Conservation (phyloP, 768 basidiomycete species). For the Flagelloscypha sp. region DNA sequence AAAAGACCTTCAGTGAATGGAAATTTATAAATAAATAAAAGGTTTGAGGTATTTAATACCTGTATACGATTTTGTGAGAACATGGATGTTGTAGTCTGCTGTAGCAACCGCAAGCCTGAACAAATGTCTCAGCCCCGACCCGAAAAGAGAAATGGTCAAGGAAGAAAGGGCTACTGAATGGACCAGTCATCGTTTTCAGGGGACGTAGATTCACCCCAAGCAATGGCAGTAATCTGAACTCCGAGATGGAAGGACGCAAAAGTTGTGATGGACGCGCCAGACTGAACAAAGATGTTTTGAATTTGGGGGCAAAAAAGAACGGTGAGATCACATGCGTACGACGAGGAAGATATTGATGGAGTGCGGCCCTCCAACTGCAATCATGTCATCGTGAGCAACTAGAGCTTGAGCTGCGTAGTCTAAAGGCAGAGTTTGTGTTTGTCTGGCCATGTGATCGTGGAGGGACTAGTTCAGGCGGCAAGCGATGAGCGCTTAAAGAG, state of each 20-base stretch:
- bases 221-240: conserved; percentile 59
- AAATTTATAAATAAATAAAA: too few species aligned
- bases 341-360: conserved; percentile 62
- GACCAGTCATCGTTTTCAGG: conserved; percentile 58
- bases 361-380: conserved; percentile 69
- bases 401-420: conserved; percentile 1
- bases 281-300: conserved; percentile 21
- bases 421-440: conserved; percentile 4
- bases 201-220: conserved; percentile 74
- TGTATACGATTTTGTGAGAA: conserved; percentile 49
- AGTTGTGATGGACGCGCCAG: conserved; percentile 32
- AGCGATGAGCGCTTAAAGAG: neutral
- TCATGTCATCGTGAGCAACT: conserved; percentile 35
- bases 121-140: conserved; percentile 7
- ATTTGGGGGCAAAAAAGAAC: conserved; percentile 9
- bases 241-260: conserved; percentile 73
- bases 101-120: conserved; percentile 60
- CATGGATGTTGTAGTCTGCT: conserved; percentile 61
- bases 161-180: conserved; percentile 48
- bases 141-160: conserved; percentile 2
- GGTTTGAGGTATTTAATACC: too few species aligned
- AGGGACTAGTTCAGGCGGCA: neutral
- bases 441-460: conserved; percentile 9
- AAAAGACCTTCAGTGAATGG: too few species aligned
- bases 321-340: conserved; percentile 36